Base-by-base conservation (phyloP, 441 rosid genomes). In the Melastoma candidum region DNA sequence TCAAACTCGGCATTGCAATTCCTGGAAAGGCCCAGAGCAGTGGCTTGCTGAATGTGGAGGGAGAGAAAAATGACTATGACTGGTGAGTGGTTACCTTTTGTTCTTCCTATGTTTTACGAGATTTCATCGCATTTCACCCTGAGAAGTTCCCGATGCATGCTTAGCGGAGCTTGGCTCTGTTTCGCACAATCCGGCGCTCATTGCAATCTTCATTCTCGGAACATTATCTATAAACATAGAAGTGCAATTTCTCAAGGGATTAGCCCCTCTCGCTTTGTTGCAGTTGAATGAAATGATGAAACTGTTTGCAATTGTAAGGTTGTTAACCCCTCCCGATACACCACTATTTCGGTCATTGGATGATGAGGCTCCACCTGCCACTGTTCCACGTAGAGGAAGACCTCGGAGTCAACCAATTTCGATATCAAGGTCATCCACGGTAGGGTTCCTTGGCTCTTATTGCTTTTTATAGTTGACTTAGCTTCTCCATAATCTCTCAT, bases 311-410 rank as follows among this genome's bases (percentile, higher is more conserved):
- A 36, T 36, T 36, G 41, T 36, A 73, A 93, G 99, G 99, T 79
- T 93, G 64, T 71, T 93, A 74, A 93, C 97, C 69, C 97, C 99
- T 56, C 99, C 99, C 0, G 97, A 93, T 54, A 89, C 99, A 51
- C 99, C 99, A 1, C 95, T 93, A 56, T 93, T 93, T 71, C 90
- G 84, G 56, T 89, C 93, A 2, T 63, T 93, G 89, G 97, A 93
- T 51, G 93, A 93, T 57, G 90, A 84, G 57, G 87, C 87, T 9
- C 78, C 71, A 12, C 64, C 77, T 51, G 75, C 73, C 59, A 81
- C 63, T 76, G 76, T 65, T 74, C 66, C 65, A 36, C 63, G 72
- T 43, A 86, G 93, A 78, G 97, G 99, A 46, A 90, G 99, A 63
- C 85, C 88, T 51, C 80, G 78, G 58, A 84, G 93, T 67, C 99